Conservation (phyloP, 805 yeast species). For the Candida nemodendra region DNA sequence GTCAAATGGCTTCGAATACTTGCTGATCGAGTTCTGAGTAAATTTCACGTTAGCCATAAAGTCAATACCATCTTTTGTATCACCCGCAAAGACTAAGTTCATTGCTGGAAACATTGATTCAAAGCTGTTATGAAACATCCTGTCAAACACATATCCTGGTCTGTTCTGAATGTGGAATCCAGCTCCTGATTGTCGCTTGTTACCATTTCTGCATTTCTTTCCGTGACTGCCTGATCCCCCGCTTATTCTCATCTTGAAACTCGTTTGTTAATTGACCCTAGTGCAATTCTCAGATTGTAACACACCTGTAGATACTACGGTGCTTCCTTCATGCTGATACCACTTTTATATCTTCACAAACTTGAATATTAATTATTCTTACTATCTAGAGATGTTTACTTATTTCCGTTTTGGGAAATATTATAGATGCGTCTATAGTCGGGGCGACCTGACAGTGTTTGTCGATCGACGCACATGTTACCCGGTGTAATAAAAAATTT, state of each 20-base stretch:
- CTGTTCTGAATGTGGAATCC: background rate
- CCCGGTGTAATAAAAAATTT: background rate
- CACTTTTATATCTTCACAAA: too few relatives aligned
- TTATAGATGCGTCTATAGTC: too few relatives aligned
- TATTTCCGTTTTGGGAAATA: slow-evolving; percentile 5
- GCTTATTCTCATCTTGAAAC: too few relatives aligned
- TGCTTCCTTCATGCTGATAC: too few relatives aligned
- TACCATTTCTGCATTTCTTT: too few relatives aligned
- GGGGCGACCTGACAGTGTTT: too few relatives aligned
- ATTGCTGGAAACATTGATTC: slow-evolving; percentile 21
- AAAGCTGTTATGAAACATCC: slow-evolving; percentile 2
- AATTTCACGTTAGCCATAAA: slow-evolving; percentile 8
- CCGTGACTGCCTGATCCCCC: too few relatives aligned
- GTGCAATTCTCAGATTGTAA: too few relatives aligned
- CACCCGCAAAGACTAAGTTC: slow-evolving; percentile 2
- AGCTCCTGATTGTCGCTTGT: background rate
- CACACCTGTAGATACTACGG: too few relatives aligned
- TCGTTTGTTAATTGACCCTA: too few relatives aligned
- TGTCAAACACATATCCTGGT: background rate
- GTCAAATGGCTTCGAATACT: slow-evolving; percentile 13
- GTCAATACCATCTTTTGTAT: slow-evolving; percentile 22
- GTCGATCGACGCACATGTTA: background rate
- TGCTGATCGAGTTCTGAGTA: slow-evolving; percentile 9
- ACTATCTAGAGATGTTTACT: slow-evolving; percentile 3
- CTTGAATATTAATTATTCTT: too few relatives aligned